Evolutionary conservation across 768 basidiomycete species (phyloP).

Genomic region (Kwoniella bestiolae): DNA sequence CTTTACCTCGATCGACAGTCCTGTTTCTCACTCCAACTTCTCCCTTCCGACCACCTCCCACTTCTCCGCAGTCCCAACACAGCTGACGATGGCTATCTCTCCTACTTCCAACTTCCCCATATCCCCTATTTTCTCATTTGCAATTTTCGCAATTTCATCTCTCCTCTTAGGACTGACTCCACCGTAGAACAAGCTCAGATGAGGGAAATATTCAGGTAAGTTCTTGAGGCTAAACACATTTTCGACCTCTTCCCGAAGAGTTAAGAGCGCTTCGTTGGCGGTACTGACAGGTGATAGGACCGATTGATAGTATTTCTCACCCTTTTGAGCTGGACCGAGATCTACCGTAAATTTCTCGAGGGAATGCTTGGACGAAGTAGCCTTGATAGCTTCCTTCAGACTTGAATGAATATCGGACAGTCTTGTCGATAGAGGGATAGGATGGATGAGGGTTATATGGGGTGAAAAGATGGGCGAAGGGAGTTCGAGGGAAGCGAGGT

Average conservation of each 20-base stretch:
- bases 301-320: constrained; percentile 37
- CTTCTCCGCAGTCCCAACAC: constrained; percentile 18
- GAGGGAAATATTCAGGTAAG: constrained; percentile 36
- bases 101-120: constrained; percentile 6
- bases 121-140: constrained; percentile 7
- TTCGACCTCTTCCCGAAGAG: constrained; percentile 26
- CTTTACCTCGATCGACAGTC: not conserved
- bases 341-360: constrained; percentile 8
- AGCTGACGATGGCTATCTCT: constrained; percentile 21
- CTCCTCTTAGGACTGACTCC: constrained; percentile 25
- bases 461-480: constrained; percentile 30
- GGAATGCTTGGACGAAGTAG: not conserved
- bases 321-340: constrained; percentile 29
- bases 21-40: constrained; percentile 6
- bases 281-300: constrained; percentile 34
- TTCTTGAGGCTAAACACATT: constrained; percentile 8
- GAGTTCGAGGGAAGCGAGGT: constrained; percentile 19
- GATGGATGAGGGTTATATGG: constrained; percentile 38
- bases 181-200: constrained; percentile 44
- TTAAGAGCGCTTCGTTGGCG: constrained; percentile 8
- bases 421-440: constrained; percentile 19
- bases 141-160: constrained; percentile 25
- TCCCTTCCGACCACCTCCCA: constrained; percentile 28
- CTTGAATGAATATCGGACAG: constrained; percentile 11
- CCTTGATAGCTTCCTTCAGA: constrained; percentile 2